Evolutionary conservation across 768 basidiomycete species (phyloP).

Genomic region (Leucosporidium scottii): DNA sequence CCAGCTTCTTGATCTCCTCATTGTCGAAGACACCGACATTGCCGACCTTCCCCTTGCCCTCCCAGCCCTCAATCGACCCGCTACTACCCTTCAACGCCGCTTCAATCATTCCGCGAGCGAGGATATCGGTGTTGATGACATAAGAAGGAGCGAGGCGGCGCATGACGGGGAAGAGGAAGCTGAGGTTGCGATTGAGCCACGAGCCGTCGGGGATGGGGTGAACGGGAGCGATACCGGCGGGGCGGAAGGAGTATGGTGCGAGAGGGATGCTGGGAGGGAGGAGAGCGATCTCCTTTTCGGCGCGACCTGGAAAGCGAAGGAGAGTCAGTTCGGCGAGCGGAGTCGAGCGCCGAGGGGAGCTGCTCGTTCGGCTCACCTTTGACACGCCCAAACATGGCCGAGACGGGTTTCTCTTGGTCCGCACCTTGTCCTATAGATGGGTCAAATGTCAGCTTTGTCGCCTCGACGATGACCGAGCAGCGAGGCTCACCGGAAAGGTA

Average conservation of each 20-base stretch:
- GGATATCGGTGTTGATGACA: slow-evolving; percentile 3
- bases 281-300: background rate
- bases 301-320: background rate
- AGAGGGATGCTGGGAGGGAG: background rate
- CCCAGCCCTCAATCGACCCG: slow-evolving; percentile 11
- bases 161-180: background rate
- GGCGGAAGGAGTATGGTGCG: slow-evolving; percentile 26
- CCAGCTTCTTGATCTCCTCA: slow-evolving; percentile 18
- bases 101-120: slow-evolving; percentile 18
- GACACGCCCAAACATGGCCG: slow-evolving; percentile 18
- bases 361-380: slow-evolving; percentile 13
- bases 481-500: slow-evolving; percentile 14
- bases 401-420: background rate
- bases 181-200: background rate
- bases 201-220: background rate
- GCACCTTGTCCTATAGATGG: background rate
- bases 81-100: slow-evolving; percentile 5
- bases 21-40: slow-evolving; percentile 16
- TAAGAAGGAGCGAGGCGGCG: background rate
- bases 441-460: no score
- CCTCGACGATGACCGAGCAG: no score
- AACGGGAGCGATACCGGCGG: slow-evolving; percentile 12
- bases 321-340: background rate
- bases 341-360: no score
- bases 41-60: slow-evolving; percentile 18